A percentile compares a stretch with the other conserved stretches of the same genome.
phyloP scores from a whole-genome alignment of 1,284 basidiomycete genomes.

The Ustilago cynodontis region DNA sequence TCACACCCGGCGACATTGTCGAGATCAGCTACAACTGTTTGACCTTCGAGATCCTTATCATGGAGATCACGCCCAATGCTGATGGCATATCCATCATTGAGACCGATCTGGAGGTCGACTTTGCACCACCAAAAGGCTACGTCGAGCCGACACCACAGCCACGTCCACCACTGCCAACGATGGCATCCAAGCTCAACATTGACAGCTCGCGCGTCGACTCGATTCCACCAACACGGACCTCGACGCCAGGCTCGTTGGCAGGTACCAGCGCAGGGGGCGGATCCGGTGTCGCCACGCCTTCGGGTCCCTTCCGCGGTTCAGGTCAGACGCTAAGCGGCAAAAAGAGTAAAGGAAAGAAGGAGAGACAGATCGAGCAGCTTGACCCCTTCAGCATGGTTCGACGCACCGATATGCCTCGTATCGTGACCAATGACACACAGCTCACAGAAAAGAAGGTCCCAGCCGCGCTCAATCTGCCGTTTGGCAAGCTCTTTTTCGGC shows the following conservation, averaged over 20 bases:
- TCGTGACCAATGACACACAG: conserved; percentile 85
- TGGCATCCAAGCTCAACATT: conserved; percentile 97
- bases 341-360: conserved; percentile 66
- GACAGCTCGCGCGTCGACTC: conserved; percentile 72
- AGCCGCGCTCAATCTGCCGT: conserved; percentile 87
- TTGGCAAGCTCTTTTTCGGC: conserved; percentile 74
- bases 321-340: conserved; percentile 68
- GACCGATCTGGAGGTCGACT: conserved; percentile 89
- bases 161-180: conserved; percentile 85
- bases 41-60: conserved; percentile 92
- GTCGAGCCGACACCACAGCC: conserved; percentile 87
- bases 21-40: conserved; percentile 76
- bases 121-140: conserved; percentile 76
- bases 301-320: conserved; percentile 60
- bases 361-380: conserved; percentile 65
- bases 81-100: conserved; percentile 92
- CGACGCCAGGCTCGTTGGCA: conserved; percentile 63
- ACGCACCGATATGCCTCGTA: conserved; percentile 75
- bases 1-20: conserved; percentile 72
- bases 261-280: conserved; percentile 39
- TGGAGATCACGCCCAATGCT: conserved; percentile 83
- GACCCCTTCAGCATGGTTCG: conserved; percentile 64
- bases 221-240: conserved; percentile 68
- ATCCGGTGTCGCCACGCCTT: conserved; percentile 28
- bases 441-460: conserved; percentile 83